These are phyloP conservation scores for Aegilops bicornis DNA, from an alignment of 176 grass and related monocot species.

Conservation along the genomic window DNA sequence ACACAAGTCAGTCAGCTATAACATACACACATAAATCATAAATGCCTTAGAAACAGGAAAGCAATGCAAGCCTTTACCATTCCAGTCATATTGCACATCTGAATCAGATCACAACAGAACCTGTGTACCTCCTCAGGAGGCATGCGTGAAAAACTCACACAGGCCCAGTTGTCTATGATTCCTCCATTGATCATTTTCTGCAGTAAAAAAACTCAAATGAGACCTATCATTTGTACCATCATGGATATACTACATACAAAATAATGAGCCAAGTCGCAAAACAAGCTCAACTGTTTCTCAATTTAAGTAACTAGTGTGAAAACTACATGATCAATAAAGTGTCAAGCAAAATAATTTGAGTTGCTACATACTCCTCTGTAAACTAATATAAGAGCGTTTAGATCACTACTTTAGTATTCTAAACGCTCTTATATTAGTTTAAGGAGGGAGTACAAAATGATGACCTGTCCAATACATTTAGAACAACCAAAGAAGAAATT, in stretches of 20 bases:
- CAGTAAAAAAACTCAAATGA: not conserved
- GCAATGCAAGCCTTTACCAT: slow-evolving; percentile 46
- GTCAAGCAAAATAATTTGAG: too few species aligned
- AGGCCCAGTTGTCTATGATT: slow-evolving; percentile 61
- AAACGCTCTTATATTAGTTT: too few species aligned
- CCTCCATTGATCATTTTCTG: slow-evolving; percentile 84
- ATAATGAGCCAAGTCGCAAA: not conserved
- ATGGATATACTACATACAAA: not conserved
- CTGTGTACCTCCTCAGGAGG: slow-evolving; percentile 38
- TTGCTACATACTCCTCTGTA: too few species aligned
- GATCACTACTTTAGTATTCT: too few species aligned
- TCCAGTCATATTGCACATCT: slow-evolving; percentile 65
- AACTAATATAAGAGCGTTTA: too few species aligned
- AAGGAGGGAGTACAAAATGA: too few species aligned
- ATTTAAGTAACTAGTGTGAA: not conserved
- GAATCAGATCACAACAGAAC: slow-evolving; percentile 58
- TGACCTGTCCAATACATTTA: not conserved
- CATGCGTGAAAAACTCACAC: slow-evolving; percentile 58
- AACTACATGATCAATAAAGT: too few species aligned
- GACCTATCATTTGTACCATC: not conserved
- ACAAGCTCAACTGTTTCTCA: not conserved
- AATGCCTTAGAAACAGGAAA: not conserved
- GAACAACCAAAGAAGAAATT: not conserved
- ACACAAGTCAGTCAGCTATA: not conserved
- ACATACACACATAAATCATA: not conserved